phyloP scores from a whole-genome alignment of 2,329 filamentous ascomycete species.

The Diplodia intermedia region DNA sequence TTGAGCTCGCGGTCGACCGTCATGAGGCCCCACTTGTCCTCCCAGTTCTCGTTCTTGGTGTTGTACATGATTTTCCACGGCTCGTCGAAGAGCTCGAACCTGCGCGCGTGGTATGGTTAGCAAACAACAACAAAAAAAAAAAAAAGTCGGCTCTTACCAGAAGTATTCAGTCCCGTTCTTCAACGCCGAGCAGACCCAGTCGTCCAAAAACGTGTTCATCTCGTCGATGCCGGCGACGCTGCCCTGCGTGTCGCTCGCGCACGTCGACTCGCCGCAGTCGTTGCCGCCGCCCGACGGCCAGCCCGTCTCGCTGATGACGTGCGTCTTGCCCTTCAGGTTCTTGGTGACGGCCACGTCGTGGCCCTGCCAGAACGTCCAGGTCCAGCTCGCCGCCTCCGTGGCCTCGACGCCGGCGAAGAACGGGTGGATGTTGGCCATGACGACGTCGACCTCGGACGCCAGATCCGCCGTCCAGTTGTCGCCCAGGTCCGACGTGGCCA shows the following conservation, averaged over 20 bases:
- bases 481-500: conserved; percentile 88
- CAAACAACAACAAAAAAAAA: too few species aligned
- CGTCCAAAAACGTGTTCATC: conserved; percentile 84
- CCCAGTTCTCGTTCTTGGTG: conserved; percentile 69
- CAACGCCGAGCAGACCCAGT: conserved; percentile 83
- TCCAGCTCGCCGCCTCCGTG: conserved; percentile 76
- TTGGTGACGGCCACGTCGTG: conserved; percentile 72
- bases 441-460: conserved; percentile 75
- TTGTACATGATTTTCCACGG: conserved; percentile 89
- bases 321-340: conserved; percentile 60
- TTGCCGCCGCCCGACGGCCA: conserved; percentile 88
- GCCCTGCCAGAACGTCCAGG: conserved; percentile 77
- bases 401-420: conserved; percentile 86
- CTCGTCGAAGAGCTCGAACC: conserved; percentile 95
- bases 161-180: conserved; percentile 90
- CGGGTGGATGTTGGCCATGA: conserved; percentile 97
- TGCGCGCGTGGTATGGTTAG: background rate
- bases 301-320: conserved; percentile 88
- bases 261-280: conserved; percentile 71
- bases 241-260: conserved; percentile 63
- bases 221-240: conserved; percentile 79
- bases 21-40: conserved; percentile 95
- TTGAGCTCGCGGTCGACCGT: conserved; percentile 86
- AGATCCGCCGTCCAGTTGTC: conserved; percentile 81
- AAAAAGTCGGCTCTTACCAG: conserved; percentile 64